Percentiles rank a stretch among this genome's conserved stretches.
Conservation (phyloP, 73 alveolate species). For the Stentor coeruleus region DNA sequence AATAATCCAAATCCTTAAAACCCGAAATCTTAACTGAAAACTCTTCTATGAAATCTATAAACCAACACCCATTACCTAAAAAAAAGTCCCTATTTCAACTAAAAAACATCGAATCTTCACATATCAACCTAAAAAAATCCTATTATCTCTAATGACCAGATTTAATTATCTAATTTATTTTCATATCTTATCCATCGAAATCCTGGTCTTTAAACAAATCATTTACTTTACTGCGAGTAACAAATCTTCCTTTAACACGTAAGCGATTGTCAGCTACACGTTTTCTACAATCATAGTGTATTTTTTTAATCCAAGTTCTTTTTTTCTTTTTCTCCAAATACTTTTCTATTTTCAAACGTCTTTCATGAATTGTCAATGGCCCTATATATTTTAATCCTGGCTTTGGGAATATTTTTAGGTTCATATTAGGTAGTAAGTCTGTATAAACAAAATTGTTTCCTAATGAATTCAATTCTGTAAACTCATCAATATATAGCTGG, state of each 20-base stretch:
- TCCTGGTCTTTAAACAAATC: background rate
- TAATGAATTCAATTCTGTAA: background rate
- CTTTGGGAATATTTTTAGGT: background rate
- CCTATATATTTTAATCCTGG: too few relatives aligned
- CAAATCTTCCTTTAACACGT: slow-evolving; percentile 45
- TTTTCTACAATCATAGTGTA: slow-evolving; percentile 40
- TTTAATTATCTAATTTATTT: too few relatives aligned
- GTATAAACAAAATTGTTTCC: background rate
- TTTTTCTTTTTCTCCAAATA: slow-evolving; percentile 49
- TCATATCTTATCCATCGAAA: too few relatives aligned
- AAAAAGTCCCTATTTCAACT: too few relatives aligned
- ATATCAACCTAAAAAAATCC: too few relatives aligned
- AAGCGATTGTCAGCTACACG: slow-evolving; percentile 49
- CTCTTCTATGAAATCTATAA: too few relatives aligned
- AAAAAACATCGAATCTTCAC: too few relatives aligned
- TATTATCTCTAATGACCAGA: too few relatives aligned
- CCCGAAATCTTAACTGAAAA: too few relatives aligned
- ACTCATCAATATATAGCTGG: background rate
- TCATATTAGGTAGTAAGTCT: background rate
- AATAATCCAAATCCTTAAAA: too few relatives aligned
- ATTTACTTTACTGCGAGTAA: slow-evolving; percentile 25
- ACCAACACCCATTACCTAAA: too few relatives aligned
- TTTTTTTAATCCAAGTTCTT: slow-evolving; percentile 51
- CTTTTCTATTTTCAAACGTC: slow-evolving; percentile 38
- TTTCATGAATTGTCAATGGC: slow-evolving; percentile 12